A percentile compares a stretch with the other conserved stretches of the same genome.
Evolutionary conservation across 1,139 yeast species (phyloP).

Genomic region (Geotrichum australiense): DNA sequence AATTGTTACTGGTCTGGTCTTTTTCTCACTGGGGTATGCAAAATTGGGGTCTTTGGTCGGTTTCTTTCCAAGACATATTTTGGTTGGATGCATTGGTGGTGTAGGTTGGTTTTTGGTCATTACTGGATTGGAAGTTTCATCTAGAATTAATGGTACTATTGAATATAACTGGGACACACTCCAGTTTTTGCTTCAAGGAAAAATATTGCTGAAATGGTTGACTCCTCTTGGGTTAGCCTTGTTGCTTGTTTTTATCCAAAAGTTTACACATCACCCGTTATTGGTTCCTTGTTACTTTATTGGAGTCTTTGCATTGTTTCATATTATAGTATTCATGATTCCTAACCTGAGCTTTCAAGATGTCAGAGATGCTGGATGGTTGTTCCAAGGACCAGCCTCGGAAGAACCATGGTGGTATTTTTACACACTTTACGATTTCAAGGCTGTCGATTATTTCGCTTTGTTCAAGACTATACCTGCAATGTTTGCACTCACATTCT

Average conservation of each 20-base stretch:
- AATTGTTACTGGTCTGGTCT: slow-evolving; percentile 77
- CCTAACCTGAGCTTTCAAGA: slow-evolving; percentile 57
- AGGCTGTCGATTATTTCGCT: slow-evolving; percentile 64
- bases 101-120: slow-evolving; percentile 88
- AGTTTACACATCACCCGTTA: slow-evolving; percentile 62
- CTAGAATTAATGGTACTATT: slow-evolving; percentile 69
- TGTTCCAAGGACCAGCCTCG: slow-evolving; percentile 59
- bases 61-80: slow-evolving; percentile 90
- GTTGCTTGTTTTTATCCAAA: slow-evolving; percentile 51
- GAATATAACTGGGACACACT: slow-evolving; percentile 56
- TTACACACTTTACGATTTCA: slow-evolving; percentile 64
- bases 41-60: slow-evolving; percentile 82
- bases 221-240: slow-evolving; percentile 61
- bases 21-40: slow-evolving; percentile 68
- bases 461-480: slow-evolving; percentile 72
- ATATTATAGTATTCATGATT: slow-evolving; percentile 53
- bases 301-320: slow-evolving; percentile 60
- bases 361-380: slow-evolving; percentile 76
- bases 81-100: slow-evolving; percentile 97
- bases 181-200: slow-evolving; percentile 38
- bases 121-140: slow-evolving; percentile 86
- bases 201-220: slow-evolving; percentile 57
- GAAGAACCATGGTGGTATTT: slow-evolving; percentile 85
- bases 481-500: slow-evolving; percentile 91
- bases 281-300: slow-evolving; percentile 80